Evolutionary conservation across 2,329 filamentous ascomycete species (phyloP).

Genomic region (Fusarium succisae): DNA sequence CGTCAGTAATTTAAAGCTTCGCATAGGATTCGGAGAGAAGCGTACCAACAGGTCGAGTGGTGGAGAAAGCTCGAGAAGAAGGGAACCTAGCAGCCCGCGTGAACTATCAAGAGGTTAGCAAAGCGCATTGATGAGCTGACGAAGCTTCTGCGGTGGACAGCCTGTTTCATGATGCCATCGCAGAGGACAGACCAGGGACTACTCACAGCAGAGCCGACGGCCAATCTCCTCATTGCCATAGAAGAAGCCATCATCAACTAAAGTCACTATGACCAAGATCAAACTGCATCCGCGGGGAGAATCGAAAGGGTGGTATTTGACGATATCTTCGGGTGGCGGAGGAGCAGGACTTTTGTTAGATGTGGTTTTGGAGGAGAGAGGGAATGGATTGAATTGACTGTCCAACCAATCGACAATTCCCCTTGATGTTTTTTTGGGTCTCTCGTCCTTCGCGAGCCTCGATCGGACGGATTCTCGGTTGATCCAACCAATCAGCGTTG

Average conservation of each 20-base stretch:
- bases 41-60: slow-evolving; percentile 82
- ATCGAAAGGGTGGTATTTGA: slow-evolving; percentile 34
- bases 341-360: slow-evolving; percentile 41
- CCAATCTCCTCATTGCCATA: slow-evolving; percentile 71
- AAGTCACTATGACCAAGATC: slow-evolving; percentile 40
- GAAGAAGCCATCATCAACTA: slow-evolving; percentile 65
- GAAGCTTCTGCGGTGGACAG: slow-evolving; percentile 22
- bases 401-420: slow-evolving; percentile 40
- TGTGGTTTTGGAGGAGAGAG: slow-evolving; percentile 30
- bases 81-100: slow-evolving; percentile 70
- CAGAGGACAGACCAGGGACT: slow-evolving; percentile 26
- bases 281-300: slow-evolving; percentile 47
- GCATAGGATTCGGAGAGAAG: slow-evolving; percentile 11
- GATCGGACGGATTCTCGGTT: slow-evolving; percentile 45
- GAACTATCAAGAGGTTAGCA: slow-evolving; percentile 59
- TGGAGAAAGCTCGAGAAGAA: slow-evolving; percentile 82
- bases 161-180: slow-evolving; percentile 16
- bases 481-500: slow-evolving; percentile 47
- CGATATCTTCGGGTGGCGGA: slow-evolving; percentile 39
- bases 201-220: slow-evolving; percentile 66
- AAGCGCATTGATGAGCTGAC: slow-evolving; percentile 3
- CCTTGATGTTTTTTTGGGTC: slow-evolving; percentile 40
- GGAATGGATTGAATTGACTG: slow-evolving; percentile 11
- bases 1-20: slow-evolving; percentile 29
- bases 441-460: slow-evolving; percentile 39